Conservation (phyloP, 257 asterid species). For the Phtheirospermum japonicum region DNA sequence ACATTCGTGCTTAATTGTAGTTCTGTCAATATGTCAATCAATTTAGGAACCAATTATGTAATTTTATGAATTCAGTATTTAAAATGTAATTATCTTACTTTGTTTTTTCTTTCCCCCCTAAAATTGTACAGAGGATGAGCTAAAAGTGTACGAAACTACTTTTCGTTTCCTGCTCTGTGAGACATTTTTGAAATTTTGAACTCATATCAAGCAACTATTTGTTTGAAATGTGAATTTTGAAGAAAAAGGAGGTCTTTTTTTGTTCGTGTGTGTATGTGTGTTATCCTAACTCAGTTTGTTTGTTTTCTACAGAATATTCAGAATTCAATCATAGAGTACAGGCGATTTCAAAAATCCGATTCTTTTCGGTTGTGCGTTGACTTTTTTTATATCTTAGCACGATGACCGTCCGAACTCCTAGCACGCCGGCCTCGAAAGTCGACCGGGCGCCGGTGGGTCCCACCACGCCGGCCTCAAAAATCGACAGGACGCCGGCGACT, state of each 20-base stretch:
- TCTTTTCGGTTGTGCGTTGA: slow-evolving; percentile 24
- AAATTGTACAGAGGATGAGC: background rate
- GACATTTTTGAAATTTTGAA: background rate
- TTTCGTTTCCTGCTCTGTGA: background rate
- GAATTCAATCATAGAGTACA: background rate
- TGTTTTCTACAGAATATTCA: slow-evolving; percentile 17
- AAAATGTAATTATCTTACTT: too few species aligned
- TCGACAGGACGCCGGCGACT: slow-evolving; percentile 64
- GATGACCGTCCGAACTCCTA: slow-evolving; percentile 75
- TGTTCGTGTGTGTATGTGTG: background rate
- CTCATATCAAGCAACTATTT: background rate
- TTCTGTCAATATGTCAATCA: background rate
- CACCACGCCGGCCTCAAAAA: slow-evolving; percentile 67
- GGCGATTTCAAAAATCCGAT: background rate
- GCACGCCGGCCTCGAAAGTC: slow-evolving; percentile 71
- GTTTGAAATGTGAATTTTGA: background rate
- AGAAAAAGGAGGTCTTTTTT: background rate
- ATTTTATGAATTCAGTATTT: too few species aligned
- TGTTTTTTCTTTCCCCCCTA: too few species aligned
- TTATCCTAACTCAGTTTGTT: slow-evolving; percentile 23
- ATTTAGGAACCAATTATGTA: background rate
- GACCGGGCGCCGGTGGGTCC: slow-evolving; percentile 55
- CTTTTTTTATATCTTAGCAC: slow-evolving; percentile 8
- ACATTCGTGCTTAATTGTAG: too few species aligned
- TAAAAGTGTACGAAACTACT: background rate